Conservation (phyloP, 169 alveolate genomes). For the Babesia sp. region DNA sequence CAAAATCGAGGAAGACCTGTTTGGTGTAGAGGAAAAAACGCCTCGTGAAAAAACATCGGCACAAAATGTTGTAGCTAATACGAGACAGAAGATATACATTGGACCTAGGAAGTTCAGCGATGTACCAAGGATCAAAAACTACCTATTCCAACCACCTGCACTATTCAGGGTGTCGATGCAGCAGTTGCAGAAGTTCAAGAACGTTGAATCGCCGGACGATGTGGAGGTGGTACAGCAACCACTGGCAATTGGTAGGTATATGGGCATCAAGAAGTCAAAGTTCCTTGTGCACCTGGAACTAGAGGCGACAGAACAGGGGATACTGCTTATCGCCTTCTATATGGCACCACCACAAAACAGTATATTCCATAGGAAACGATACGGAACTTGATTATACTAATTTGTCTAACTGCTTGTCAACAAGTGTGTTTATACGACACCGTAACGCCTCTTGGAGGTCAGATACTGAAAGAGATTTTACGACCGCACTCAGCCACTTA, state of each 20-base stretch:
- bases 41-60: neutral
- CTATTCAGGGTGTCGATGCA: conserved; percentile 20
- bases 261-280: conserved; percentile 36
- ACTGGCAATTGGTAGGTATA: conserved; percentile 35
- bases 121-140: conserved; percentile 36
- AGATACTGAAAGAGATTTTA: conserved; percentile 4
- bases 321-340: conserved; percentile 47
- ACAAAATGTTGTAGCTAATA: neutral
- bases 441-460: conserved; percentile 39
- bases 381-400: conserved; percentile 57
- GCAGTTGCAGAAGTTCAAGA: conserved; percentile 7
- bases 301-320: conserved; percentile 14
- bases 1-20: conserved; percentile 33
- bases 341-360: conserved; percentile 49
- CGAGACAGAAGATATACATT: conserved; percentile 27
- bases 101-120: conserved; percentile 63
- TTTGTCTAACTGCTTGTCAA: conserved; percentile 44
- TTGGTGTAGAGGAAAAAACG: conserved; percentile 30
- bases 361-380: conserved; percentile 50
- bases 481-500: neutral
- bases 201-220: conserved; percentile 2
- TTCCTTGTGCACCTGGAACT: conserved; percentile 57
- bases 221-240: conserved; percentile 14
- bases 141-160: conserved; percentile 45
- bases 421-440: conserved; percentile 41